A percentile compares a stretch with the other conserved stretches of the same genome.
These are phyloP conservation scores for Cucurbitaria berberidis DNA, from an alignment of 2,329 filamentous ascomycete genomes.

Conservation along the genomic window DNA sequence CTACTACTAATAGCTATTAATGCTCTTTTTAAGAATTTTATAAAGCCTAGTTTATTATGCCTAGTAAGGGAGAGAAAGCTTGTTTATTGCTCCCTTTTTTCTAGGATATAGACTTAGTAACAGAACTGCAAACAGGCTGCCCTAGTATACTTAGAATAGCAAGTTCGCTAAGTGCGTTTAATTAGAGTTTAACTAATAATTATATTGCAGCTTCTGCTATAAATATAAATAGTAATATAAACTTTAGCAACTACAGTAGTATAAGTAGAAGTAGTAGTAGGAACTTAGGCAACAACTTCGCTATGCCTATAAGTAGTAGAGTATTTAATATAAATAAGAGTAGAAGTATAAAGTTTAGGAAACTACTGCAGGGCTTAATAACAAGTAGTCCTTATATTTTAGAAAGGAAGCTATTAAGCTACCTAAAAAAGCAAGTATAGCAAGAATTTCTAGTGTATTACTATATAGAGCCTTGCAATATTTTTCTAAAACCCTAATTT, in stretches of 20 bases:
- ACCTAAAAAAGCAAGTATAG: too few species aligned
- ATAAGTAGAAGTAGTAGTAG: not conserved
- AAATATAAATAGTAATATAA: not conserved
- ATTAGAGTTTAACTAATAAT: not conserved
- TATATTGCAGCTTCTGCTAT: not conserved
- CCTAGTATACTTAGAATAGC: not conserved
- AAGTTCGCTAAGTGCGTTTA: not conserved
- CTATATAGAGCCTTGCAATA: too few species aligned
- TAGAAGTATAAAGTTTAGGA: too few species aligned
- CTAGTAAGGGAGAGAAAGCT: slow-evolving; percentile 21
- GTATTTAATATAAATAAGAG: not conserved
- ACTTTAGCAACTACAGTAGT: not conserved
- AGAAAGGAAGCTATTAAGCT: too few species aligned
- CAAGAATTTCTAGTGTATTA: too few species aligned
- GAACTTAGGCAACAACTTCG: not conserved
- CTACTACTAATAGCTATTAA: not conserved
- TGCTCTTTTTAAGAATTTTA: slow-evolving; percentile 17
- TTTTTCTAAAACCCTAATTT: too few species aligned
- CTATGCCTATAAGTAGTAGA: not conserved
- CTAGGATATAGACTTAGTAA: slow-evolving; percentile 22
- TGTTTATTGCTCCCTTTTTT: slow-evolving; percentile 26
- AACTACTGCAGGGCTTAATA: too few species aligned
- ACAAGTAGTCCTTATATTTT: too few species aligned
- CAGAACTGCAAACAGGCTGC: not conserved
- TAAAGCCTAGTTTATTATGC: slow-evolving; percentile 9